Percentiles rank a stretch among this genome's conserved stretches.
These are phyloP conservation scores for Sugiyamaella paludigena DNA, from an alignment of 1,139 yeast genomes.

Conservation along the genomic window DNA sequence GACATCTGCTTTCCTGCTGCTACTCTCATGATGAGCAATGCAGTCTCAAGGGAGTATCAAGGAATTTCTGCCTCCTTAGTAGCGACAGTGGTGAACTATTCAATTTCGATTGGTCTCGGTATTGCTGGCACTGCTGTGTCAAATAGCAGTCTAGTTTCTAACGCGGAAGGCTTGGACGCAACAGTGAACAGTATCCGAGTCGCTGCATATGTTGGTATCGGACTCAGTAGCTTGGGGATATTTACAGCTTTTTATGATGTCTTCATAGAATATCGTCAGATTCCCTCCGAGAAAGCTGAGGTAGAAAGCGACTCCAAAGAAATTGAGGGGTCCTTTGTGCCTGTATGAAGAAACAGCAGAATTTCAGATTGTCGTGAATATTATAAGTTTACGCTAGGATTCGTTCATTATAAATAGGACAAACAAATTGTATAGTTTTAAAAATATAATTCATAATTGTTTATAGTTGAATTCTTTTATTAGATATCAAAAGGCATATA, in stretches of 20 bases:
- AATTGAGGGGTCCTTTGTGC: too few species aligned
- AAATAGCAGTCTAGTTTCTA: slow-evolving; percentile 39
- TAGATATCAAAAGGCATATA: too few species aligned
- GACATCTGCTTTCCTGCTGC: slow-evolving; percentile 67
- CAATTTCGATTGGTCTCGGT: slow-evolving; percentile 62
- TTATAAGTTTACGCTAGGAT: too few species aligned
- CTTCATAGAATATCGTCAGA: slow-evolving; percentile 18
- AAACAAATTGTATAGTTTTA: too few species aligned
- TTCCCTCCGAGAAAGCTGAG: too few species aligned
- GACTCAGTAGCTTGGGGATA: slow-evolving; percentile 50
- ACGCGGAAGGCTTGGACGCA: slow-evolving; percentile 33
- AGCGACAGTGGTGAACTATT: slow-evolving; percentile 59
- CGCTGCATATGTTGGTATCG: slow-evolving; percentile 52
- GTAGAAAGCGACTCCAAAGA: too few species aligned
- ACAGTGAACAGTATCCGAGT: slow-evolving; percentile 49
- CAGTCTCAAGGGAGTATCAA: slow-evolving; percentile 54
- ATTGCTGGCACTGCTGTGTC: slow-evolving; percentile 61
- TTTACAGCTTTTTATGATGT: slow-evolving; percentile 34
- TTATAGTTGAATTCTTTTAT: too few species aligned
- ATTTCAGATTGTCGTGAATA: too few species aligned
- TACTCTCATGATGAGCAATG: slow-evolving; percentile 49
- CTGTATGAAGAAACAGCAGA: too few species aligned
- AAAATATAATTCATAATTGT: too few species aligned
- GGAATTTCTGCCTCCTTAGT: slow-evolving; percentile 67
- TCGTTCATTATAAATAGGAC: too few species aligned